phyloP scores from a whole-genome alignment of 164 flowering plant species.

The Hamamelis virginiana region DNA sequence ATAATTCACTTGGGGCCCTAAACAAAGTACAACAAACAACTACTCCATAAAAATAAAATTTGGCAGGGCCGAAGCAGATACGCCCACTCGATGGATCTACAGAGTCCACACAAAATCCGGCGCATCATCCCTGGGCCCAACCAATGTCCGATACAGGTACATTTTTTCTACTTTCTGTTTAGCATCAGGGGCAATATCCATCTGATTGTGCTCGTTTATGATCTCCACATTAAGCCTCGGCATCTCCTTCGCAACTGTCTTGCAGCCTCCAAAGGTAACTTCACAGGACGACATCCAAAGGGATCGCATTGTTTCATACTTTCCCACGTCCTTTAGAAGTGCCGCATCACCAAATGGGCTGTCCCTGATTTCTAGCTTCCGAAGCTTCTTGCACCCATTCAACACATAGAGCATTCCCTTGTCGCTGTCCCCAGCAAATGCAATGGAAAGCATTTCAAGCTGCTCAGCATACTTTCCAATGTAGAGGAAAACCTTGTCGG shows the following conservation, averaged over 20 bases:
- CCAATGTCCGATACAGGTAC: conserved; percentile 77
- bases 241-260: conserved; percentile 65
- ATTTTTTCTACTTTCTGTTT: conserved; percentile 69
- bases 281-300: conserved; percentile 99
- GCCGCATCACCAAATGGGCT: conserved; percentile 82
- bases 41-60: not conserved
- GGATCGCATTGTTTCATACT: conserved; percentile 99
- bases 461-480: conserved; percentile 89
- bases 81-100: conserved; percentile 23
- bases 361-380: conserved; percentile 86
- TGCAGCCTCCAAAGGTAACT: conserved; percentile 80
- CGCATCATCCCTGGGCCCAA: conserved; percentile 66
- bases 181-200: conserved; percentile 38
- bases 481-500: conserved; percentile 78
- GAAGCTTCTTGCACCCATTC: conserved; percentile 81
- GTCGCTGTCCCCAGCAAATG: conserved; percentile 87
- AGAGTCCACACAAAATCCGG: conserved; percentile 77
- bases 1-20: conserved; percentile 13
- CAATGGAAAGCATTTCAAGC: conserved; percentile 91
- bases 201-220: conserved; percentile 51
- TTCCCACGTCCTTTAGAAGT: conserved; percentile 68
- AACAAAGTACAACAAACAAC: conserved; percentile 13
- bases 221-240: conserved; percentile 86
- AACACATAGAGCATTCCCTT: conserved; percentile 81
- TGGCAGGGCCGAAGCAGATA: not conserved